Base-by-base conservation (phyloP, 2,329 filamentous ascomycete genomes). In the Stagonosporopsis chrysanthemi region DNA sequence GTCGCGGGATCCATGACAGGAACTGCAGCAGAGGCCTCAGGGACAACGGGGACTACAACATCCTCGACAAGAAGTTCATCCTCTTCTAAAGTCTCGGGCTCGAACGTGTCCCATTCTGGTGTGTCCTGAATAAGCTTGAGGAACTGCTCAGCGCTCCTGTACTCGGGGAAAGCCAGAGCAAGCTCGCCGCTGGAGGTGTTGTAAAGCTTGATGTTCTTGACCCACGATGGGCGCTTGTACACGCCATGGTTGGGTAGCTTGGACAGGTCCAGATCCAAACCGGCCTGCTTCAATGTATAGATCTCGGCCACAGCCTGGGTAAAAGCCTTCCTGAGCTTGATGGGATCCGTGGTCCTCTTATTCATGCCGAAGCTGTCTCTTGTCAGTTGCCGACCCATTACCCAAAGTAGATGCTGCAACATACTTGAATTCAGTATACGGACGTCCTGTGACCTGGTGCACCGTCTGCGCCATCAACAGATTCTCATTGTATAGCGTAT, bases 271-370 rank as follows among this genome's bases (percentile, higher is more conserved):
- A 74, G 48, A 24, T 68, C 57, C 28, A 69, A 45, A 17, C 66
- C 67, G 5, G 70, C 65, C 36, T 75, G 60, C 49, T 68, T 67
- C 24, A 86, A 71, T 3, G 83, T 73, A 58, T 82, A 80, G 4
- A 85, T 73, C 67, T 89, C 86, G 5, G 87, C 81, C 11, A 84
- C 75, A 4, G 85, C 81, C 59, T 84, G 81, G 60, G 84, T 83
- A 38, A 88, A 78, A 29, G 81, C 78, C 40, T 68, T 73, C 42
- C 66, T 66, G 15, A 74, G 61, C 11, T 66, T 56, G 15, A 56
- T 41, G 7, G 58, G 41, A 15, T 61, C 59, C 4, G 58, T 59
- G 14, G 59, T 52, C 22, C 65, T 66, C 43, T 55, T 57, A 26
- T 62, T 50, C 28, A 66, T 56, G 29, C 69, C 72, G 44, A 72